A percentile compares a stretch with the other conserved stretches of the same genome.
These are phyloP conservation scores for Chiua sp. DNA, from an alignment of 1,284 basidiomycete genomes.

Conservation along the genomic window DNA sequence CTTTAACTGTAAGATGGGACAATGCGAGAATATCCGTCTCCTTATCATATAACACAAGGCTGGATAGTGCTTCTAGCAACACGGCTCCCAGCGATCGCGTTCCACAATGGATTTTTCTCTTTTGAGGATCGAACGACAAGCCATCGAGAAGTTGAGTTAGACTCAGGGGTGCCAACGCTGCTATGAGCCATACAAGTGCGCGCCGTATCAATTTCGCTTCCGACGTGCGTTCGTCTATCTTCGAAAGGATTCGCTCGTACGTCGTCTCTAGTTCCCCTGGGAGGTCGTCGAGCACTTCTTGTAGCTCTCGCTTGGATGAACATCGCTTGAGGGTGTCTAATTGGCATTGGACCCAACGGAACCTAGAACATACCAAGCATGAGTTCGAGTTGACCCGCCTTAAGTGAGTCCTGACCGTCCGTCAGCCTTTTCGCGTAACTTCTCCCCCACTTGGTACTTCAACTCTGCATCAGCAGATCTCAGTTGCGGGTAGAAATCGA, in stretches of 20 bases:
- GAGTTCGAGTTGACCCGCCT: neutral
- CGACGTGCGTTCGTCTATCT: neutral
- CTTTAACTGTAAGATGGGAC: conserved; percentile 10
- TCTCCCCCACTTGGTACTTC: neutral
- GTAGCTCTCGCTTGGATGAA: neutral
- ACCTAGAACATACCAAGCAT: neutral
- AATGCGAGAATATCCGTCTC: conserved; percentile 1
- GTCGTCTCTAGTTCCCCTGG: neutral
- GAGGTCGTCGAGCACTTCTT: neutral
- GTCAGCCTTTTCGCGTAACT: neutral
- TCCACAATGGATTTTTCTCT: too few species aligned
- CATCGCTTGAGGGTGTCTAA: conserved; percentile 3
- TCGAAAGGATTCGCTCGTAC: neutral
- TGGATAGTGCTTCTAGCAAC: neutral
- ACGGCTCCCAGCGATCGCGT: neutral
- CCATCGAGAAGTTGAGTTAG: conserved; percentile 1
- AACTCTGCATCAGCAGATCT: neutral
- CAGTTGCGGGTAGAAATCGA: neutral
- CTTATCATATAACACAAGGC: conserved; percentile 3
- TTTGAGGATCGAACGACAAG: neutral
- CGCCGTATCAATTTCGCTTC: conserved; percentile 1
- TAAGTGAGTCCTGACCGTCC: neutral
- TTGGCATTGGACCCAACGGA: conserved; percentile 8
- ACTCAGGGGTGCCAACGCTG: neutral
- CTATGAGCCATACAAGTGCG: neutral